A percentile compares a stretch with the other conserved stretches of the same genome.
Conservation (phyloP, 2,329 filamentous ascomycete species). For the Pochonia chlamydosporia region DNA sequence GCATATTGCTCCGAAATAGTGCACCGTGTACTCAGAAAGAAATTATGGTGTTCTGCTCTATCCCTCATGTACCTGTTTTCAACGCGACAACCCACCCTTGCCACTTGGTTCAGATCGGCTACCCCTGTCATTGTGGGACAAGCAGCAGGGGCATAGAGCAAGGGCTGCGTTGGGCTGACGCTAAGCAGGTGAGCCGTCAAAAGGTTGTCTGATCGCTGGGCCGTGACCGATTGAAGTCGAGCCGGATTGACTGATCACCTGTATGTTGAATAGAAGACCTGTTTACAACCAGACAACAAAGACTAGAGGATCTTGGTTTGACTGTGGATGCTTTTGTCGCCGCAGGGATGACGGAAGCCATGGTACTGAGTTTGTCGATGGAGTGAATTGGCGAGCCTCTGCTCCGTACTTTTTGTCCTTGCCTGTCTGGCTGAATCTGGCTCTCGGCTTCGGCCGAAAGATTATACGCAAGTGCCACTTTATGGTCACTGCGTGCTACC, state of each 20-base stretch:
- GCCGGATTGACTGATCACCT: not conserved
- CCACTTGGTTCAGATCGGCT: not conserved
- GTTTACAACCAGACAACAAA: not conserved
- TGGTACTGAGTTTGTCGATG: too few relatives aligned
- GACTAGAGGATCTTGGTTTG: too few relatives aligned
- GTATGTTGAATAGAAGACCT: not conserved
- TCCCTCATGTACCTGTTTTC: not conserved
- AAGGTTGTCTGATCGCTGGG: not conserved
- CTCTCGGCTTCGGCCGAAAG: too few relatives aligned
- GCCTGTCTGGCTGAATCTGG: too few relatives aligned
- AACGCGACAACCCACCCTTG: not conserved
- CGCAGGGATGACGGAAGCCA: too few relatives aligned
- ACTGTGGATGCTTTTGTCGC: not conserved
- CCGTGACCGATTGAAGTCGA: not conserved
- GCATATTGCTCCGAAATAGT: not conserved
- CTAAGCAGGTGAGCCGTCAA: not conserved
- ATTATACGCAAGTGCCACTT: too few relatives aligned
- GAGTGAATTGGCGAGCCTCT: too few relatives aligned
- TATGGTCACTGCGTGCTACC: too few relatives aligned
- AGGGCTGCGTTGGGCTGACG: not conserved
- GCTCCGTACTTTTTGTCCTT: too few relatives aligned
- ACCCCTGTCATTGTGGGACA: constrained; percentile 1
- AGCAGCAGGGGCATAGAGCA: too few relatives aligned
- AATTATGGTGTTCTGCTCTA: not conserved
- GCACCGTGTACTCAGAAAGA: not conserved